These are phyloP conservation scores for Hemerocallis citrina DNA, from an alignment of 106 monocot species.

Conservation along the genomic window DNA sequence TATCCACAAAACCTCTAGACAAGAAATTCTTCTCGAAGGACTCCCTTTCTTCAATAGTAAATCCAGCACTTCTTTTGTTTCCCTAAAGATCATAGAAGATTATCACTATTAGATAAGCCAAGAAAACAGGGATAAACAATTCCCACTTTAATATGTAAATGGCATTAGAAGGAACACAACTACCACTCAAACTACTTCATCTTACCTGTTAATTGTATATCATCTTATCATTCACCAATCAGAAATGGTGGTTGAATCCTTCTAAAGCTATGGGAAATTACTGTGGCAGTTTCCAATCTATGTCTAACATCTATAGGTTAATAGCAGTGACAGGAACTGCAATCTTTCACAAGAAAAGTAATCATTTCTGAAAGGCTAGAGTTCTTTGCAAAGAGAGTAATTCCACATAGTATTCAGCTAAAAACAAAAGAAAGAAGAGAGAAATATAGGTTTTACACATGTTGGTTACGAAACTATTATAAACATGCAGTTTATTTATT, in stretches of 20 bases:
- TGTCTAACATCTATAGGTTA: no score
- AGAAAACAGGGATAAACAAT: neutral
- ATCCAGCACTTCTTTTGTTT: constrained; percentile 86
- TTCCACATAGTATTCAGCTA: no score
- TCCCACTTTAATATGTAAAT: neutral
- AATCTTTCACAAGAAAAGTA: no score
- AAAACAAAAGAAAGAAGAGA: no score
- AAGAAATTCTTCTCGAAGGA: constrained; percentile 74
- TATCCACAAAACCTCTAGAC: constrained; percentile 81
- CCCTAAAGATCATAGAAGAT: constrained; percentile 33
- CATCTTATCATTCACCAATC: neutral
- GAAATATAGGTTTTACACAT: no score
- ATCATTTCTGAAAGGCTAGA: no score
- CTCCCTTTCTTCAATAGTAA: constrained; percentile 78
- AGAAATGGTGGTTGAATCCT: neutral
- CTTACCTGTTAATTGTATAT: neutral
- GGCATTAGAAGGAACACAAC: neutral
- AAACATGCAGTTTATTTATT: no score
- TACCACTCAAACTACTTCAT: neutral
- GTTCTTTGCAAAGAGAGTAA: no score
- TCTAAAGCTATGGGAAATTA: no score
- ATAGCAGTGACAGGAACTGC: no score
- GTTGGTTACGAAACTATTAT: no score
- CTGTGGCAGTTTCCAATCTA: no score
- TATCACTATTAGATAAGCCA: neutral